Base-by-base conservation (phyloP, 1,284 basidiomycete genomes). In the Ceratobasidium sp. region DNA sequence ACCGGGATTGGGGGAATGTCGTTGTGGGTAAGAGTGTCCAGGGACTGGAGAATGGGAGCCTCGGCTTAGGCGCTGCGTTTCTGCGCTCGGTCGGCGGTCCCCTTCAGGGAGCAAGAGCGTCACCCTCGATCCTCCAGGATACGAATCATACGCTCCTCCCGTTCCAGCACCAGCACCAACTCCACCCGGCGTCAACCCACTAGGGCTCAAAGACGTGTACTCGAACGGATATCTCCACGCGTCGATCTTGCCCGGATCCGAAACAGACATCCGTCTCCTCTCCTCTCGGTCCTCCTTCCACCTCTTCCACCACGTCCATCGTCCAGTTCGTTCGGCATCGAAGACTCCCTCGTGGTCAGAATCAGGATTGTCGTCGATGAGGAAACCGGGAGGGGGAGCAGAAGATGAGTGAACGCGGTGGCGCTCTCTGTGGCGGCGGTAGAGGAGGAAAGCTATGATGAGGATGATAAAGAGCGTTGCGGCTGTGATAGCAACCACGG, bases 191-290 rank as follows among this genome's bases (percentile, higher is more conserved):
- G 41, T 24, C 5, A 22, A 31, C 5, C 50, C 29, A 17, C 27
- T 44, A 11, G 33, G 44, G 45, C 41, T 47, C 15, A 71, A 22
- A 2, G 67, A 54, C 19, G 36, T 59, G 48, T 69, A 69, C 8
- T 71, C 67, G 27, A 71, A 48, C 29, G 67, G 67, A 48, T 59
- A 71, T 14, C 22, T 50, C 65, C 65, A 69, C 2, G 67, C 54
- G 33, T 59, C 67, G 22, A 71, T 59, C 54, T 71, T 71, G 53
- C 54, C 44, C 36, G 67, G 67, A 31, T 71, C 54, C 19, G n/a
- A n/a, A n/a, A n/a, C n/a, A n/a, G n/a, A n/a, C n/a, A 41, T 71
- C 47, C 45, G 11, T 8, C 19, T 48, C 45, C 15, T 29, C 48
- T 33, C 22, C 15, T 47, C 60, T 45, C 57, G 17, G 11, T 9